A percentile compares a stretch with the other conserved stretches of the same genome.
phyloP scores from a whole-genome alignment of 2,329 filamentous ascomycete genomes.

The Fusarium zealandicum region DNA sequence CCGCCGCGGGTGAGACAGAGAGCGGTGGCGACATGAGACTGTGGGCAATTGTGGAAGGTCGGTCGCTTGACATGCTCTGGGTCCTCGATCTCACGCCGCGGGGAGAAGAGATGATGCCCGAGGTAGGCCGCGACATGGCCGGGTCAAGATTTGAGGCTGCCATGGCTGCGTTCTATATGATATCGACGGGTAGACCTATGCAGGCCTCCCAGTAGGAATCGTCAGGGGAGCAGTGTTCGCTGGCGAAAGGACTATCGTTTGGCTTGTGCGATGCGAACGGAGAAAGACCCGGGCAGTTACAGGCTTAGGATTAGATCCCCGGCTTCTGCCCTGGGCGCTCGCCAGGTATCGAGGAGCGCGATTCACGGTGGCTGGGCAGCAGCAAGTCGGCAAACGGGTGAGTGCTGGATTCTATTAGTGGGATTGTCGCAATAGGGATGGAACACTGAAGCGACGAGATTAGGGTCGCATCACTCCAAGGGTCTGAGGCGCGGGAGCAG shows the following conservation, averaged over 20 bases:
- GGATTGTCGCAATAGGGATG: constrained; percentile 20
- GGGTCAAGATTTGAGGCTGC: constrained; percentile 39
- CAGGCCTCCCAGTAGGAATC: constrained; percentile 27
- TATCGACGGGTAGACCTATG: constrained; percentile 34
- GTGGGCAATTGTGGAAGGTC: constrained; percentile 66
- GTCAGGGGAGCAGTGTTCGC: constrained; percentile 28
- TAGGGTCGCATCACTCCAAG: constrained; percentile 17
- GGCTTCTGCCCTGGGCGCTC: constrained; percentile 19
- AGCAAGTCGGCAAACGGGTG: constrained; percentile 17
- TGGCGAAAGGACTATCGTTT: constrained; percentile 22
- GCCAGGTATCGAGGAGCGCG: constrained; percentile 18
- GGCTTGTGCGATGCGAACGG: constrained; percentile 32
- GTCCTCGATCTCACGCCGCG: constrained; percentile 56
- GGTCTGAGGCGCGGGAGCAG: constrained; percentile 24
- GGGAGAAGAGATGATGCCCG: constrained; percentile 47
- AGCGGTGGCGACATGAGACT: constrained; percentile 71
- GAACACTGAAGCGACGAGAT: constrained; percentile 18
- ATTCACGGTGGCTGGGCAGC: constrained; percentile 28
- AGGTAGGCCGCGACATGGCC: constrained; percentile 45
- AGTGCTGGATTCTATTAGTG: constrained; percentile 39
- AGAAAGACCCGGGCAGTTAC: constrained; percentile 26
- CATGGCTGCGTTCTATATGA: constrained; percentile 40
- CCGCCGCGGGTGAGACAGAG: constrained; percentile 76
- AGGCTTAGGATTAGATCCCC: constrained; percentile 26
- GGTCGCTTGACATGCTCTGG: constrained; percentile 75